Conservation (phyloP, 2,329 filamentous ascomycete species). For the Pestalotiopsis sp. region DNA sequence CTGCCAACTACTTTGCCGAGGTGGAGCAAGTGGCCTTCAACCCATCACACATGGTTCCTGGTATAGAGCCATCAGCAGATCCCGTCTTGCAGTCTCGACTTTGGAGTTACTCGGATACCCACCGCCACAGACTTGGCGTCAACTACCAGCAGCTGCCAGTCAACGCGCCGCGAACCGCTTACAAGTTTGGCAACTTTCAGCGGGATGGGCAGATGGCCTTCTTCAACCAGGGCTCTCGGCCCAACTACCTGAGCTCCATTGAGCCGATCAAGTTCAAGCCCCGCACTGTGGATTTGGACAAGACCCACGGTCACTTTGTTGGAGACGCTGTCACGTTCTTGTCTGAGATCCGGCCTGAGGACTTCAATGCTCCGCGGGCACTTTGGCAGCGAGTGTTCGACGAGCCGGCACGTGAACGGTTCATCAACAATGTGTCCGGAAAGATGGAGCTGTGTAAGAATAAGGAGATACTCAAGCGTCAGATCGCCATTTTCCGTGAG, state of each 20-base stretch:
- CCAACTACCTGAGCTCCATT: constrained; percentile 23
- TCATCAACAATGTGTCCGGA: constrained; percentile 61
- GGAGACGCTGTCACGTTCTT: constrained; percentile 40
- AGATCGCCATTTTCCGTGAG: constrained; percentile 68
- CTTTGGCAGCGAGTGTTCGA: constrained; percentile 66
- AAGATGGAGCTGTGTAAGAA: constrained; percentile 63
- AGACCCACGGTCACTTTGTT: constrained; percentile 39
- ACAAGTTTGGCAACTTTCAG: constrained; percentile 11
- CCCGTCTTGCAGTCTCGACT: constrained; percentile 70
- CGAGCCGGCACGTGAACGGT: constrained; percentile 57
- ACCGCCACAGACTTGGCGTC: constrained; percentile 57
- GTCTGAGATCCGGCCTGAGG: constrained; percentile 39
- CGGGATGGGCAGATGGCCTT: constrained; percentile 24
- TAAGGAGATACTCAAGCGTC: constrained; percentile 63
- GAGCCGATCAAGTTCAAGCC: constrained; percentile 37
- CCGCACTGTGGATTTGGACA: constrained; percentile 38
- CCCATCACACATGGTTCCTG: constrained; percentile 67
- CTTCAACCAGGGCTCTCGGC: constrained; percentile 2
- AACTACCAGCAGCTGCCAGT: constrained; percentile 64
- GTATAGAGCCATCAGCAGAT: constrained; percentile 70
- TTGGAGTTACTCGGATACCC: constrained; percentile 72
- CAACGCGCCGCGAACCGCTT: constrained; percentile 19
- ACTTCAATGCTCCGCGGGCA: constrained; percentile 52
- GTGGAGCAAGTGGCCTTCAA: constrained; percentile 73
- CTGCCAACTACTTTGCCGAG: constrained; percentile 69